Evolutionary conservation across 495 filamentous ascomycete species (phyloP).

Genomic region (Penicillium pulvis): DNA sequence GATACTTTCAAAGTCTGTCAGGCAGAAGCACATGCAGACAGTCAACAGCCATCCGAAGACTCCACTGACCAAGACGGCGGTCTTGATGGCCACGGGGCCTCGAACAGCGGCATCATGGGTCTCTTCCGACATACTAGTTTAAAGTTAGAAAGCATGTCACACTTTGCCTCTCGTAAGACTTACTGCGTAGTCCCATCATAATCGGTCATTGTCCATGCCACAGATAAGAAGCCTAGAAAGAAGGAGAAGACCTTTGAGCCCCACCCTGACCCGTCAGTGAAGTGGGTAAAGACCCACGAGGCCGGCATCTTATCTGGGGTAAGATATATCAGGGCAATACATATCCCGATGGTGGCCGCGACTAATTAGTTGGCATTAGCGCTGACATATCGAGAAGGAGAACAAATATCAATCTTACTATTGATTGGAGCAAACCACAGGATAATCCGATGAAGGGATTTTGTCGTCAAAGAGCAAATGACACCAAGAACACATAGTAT

Average conservation of each 20-base stretch:
- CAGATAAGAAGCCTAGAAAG: constrained; percentile 68
- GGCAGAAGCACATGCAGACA: constrained; percentile 69
- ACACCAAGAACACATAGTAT: constrained; percentile 60
- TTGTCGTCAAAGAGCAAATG: constrained; percentile 68
- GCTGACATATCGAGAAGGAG: neutral
- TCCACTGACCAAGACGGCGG: constrained; percentile 67
- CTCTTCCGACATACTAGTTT: constrained; percentile 67
- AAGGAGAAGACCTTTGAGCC: constrained; percentile 65
- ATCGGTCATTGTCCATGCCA: constrained; percentile 78
- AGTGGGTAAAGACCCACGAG: constrained; percentile 66
- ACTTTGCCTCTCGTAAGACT: constrained; percentile 13
- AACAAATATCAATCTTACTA: constrained; percentile 39
- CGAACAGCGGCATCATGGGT: constrained; percentile 69
- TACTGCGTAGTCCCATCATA: constrained; percentile 75
- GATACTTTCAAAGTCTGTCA: constrained; percentile 63
- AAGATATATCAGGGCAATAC: constrained; percentile 59
- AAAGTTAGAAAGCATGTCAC: neutral
- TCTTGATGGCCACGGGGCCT: constrained; percentile 65
- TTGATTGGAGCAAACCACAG: constrained; percentile 77
- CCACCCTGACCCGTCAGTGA: constrained; percentile 70
- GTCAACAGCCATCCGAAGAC: constrained; percentile 66
- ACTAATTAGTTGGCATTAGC: constrained; percentile 33
- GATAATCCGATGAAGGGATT: constrained; percentile 61
- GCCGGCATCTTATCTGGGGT: constrained; percentile 66
- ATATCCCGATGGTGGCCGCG: constrained; percentile 60